Conservation (phyloP, 176 grass and related monocot species). For the Echinochloa phyllopogon region DNA sequence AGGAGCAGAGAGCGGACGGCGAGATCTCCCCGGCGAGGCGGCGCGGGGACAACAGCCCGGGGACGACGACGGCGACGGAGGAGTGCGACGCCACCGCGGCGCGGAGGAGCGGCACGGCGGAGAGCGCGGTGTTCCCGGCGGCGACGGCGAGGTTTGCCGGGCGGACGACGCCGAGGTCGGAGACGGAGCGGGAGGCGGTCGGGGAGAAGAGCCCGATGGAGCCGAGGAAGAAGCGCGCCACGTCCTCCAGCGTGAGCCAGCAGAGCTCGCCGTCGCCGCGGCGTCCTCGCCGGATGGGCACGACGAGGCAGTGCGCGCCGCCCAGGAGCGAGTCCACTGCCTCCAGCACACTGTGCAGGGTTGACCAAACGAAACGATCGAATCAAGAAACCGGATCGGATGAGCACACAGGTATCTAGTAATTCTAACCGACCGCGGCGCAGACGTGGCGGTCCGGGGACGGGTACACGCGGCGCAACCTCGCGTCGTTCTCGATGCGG, state of each 20-base stretch:
- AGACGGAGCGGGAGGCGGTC: conserved; percentile 49
- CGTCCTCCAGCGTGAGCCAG: conserved; percentile 80
- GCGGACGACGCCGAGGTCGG: conserved; percentile 62
- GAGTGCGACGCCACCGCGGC: conserved; percentile 40
- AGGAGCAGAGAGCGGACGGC: conserved; percentile 53
- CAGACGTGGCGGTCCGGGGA: neutral
- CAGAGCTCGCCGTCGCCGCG: conserved; percentile 46
- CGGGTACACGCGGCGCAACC: conserved; percentile 22
- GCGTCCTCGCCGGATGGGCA: conserved; percentile 49
- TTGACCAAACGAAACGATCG: neutral
- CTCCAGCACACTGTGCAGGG: conserved; percentile 53
- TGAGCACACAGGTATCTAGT: no score
- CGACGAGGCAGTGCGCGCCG: conserved; percentile 61
- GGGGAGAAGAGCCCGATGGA: conserved; percentile 66
- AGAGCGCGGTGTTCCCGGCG: conserved; percentile 30
- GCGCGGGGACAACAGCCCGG: neutral
- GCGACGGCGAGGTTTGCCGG: conserved; percentile 43
- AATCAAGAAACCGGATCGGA: no score
- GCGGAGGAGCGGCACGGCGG: conserved; percentile 47
- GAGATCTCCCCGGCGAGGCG: conserved; percentile 70
- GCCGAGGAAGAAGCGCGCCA: conserved; percentile 76
- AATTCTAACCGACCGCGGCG: no score
- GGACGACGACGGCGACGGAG: conserved; percentile 56
- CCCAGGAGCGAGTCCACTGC: conserved; percentile 68
- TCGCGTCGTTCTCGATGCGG: conserved; percentile 57